These are phyloP conservation scores for Hippophae tibetana DNA, from an alignment of 306 rosid species.

Conservation along the genomic window DNA sequence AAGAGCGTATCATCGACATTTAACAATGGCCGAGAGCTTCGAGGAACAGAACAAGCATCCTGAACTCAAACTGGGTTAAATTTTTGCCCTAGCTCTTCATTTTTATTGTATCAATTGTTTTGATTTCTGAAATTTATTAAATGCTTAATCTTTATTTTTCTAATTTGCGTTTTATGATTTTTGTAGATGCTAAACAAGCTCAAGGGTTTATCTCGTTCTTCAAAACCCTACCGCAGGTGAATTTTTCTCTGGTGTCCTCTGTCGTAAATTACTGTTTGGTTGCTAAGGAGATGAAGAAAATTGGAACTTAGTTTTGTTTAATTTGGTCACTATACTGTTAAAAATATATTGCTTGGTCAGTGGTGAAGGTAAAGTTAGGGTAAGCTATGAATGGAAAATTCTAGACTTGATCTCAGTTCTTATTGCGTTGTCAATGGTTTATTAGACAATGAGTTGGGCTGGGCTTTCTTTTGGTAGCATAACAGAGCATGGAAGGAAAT, in stretches of 20 bases:
- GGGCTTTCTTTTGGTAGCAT: no score
- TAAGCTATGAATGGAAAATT: neutral
- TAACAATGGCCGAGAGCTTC: slow-evolving; percentile 48
- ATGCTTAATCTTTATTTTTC: slow-evolving; percentile 6
- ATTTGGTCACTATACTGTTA: neutral
- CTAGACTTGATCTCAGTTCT: neutral
- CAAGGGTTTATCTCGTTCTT: slow-evolving; percentile 93
- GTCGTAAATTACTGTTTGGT: neutral
- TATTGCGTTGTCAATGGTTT: no score
- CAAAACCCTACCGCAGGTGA: slow-evolving; percentile 70
- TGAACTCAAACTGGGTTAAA: slow-evolving; percentile 76
- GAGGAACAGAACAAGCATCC: slow-evolving; percentile 66
- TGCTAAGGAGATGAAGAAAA: slow-evolving; percentile 3
- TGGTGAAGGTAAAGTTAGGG: neutral
- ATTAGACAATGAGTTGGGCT: no score
- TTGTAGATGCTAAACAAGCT: slow-evolving; percentile 81
- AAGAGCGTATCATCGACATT: neutral
- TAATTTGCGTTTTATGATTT: slow-evolving; percentile 4
- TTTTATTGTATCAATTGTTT: neutral
- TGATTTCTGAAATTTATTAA: neutral
- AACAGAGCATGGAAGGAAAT: no score
- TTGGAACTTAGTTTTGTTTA: neutral
- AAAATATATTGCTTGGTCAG: neutral
- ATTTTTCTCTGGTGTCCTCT: slow-evolving; percentile 16
- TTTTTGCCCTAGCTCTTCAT: slow-evolving; percentile 6